phyloP scores from a whole-genome alignment of 371 early-diverging fungal genomes.

The Mortierella sp. region DNA sequence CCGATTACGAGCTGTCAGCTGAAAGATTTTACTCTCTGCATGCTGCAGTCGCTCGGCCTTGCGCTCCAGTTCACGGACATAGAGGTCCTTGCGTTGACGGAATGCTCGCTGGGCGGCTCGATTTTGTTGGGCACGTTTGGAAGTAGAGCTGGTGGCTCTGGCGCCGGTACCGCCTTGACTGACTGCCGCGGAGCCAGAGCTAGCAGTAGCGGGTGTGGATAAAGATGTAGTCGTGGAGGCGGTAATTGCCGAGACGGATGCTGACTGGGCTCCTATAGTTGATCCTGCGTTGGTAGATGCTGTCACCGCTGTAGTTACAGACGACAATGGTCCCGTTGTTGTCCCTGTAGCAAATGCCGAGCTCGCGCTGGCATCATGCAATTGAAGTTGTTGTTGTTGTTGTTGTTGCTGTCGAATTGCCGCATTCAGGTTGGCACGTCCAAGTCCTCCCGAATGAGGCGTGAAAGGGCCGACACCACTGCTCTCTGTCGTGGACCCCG shows the following conservation, averaged over 20 bases:
- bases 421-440: slow-evolving; percentile 39
- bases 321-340: no score
- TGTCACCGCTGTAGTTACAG: no score
- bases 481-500: slow-evolving; percentile 26
- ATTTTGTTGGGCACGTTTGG: slow-evolving; percentile 79
- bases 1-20: slow-evolving; percentile 55
- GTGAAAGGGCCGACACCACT: slow-evolving; percentile 20
- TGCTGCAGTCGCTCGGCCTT: slow-evolving; percentile 61
- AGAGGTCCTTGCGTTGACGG: slow-evolving; percentile 79
- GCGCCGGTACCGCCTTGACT: slow-evolving; percentile 14
- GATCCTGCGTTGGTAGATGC: no score
- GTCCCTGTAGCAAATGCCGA: neutral
- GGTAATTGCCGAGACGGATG: neutral
- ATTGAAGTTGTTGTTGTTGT: slow-evolving; percentile 8
- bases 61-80: slow-evolving; percentile 74
- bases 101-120: slow-evolving; percentile 82
- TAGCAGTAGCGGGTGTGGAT: slow-evolving; percentile 21
- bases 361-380: neutral
- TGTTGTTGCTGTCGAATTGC: slow-evolving; percentile 27
- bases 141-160: slow-evolving; percentile 42
- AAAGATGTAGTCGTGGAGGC: slow-evolving; percentile 4
- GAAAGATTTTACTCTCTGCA: slow-evolving; percentile 60
- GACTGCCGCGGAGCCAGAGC: slow-evolving; percentile 6
- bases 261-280: neutral
- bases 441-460: slow-evolving; percentile 18